Percentiles rank a stretch among this genome's conserved stretches.
phyloP scores from a whole-genome alignment of 2,329 filamentous ascomycete species.

The Penicillium decumbens region DNA sequence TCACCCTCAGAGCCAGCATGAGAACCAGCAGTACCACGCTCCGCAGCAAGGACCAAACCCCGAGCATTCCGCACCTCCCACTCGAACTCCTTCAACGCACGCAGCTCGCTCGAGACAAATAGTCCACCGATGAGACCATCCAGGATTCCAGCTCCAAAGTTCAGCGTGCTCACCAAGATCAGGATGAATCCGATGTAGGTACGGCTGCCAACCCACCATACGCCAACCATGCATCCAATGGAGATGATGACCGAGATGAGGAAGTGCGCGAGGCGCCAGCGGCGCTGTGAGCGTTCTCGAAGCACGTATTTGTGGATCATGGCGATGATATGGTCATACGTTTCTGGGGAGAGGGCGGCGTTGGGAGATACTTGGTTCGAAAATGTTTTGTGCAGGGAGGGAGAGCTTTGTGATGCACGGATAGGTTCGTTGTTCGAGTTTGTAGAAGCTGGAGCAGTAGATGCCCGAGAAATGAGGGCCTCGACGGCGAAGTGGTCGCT shows the following conservation, averaged over 20 bases:
- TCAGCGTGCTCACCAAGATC: conserved; percentile 72
- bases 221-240: conserved; percentile 69
- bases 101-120: conserved; percentile 79
- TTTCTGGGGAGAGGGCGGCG: conserved; percentile 42
- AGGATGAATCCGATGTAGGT: conserved; percentile 77
- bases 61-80: conserved; percentile 79
- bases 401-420: conserved; percentile 7
- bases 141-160: conserved; percentile 68
- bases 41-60: conserved; percentile 20
- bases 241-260: conserved; percentile 61
- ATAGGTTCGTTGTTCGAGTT: conserved; percentile 2
- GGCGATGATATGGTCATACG: conserved; percentile 68
- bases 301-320: conserved; percentile 64
- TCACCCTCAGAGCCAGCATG: neutral
- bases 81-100: conserved; percentile 82
- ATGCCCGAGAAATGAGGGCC: conserved; percentile 59
- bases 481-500: conserved; percentile 95
- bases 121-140: conserved; percentile 82
- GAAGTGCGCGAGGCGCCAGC: conserved; percentile 71
- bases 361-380: conserved; percentile 22
- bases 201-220: conserved; percentile 72
- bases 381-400: conserved; percentile 13
- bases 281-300: conserved; percentile 68
- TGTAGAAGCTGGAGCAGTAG: conserved; percentile 2
- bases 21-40: conserved; percentile 1